phyloP scores from a whole-genome alignment of 495 filamentous ascomycete genomes.

The Aspergillus hancockii region DNA sequence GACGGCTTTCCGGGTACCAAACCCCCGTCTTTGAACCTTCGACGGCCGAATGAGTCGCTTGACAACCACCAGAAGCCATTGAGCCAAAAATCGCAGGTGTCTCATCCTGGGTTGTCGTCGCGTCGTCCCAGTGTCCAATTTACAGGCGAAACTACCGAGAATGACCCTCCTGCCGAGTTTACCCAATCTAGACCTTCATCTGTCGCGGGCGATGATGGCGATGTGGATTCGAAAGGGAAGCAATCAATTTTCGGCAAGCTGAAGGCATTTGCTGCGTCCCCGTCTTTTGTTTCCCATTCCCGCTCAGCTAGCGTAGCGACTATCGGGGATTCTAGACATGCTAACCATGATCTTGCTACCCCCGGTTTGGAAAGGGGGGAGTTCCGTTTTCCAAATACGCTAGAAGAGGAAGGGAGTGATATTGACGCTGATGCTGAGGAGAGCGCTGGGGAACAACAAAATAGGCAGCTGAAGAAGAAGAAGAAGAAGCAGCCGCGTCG shows the following conservation, averaged over 20 bases:
- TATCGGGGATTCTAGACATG: slow-evolving; percentile 32
- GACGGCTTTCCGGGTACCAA: slow-evolving; percentile 25
- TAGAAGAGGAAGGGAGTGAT: slow-evolving; percentile 65
- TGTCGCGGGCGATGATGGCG: slow-evolving; percentile 56
- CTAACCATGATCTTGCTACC: slow-evolving; percentile 32
- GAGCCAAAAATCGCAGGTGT: slow-evolving; percentile 29
- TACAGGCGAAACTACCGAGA: slow-evolving; percentile 49
- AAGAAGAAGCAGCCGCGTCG: slow-evolving; percentile 50
- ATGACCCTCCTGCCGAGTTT: slow-evolving; percentile 36
- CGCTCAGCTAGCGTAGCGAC: slow-evolving; percentile 46
- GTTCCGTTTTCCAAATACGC: slow-evolving; percentile 52
- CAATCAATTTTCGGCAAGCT: slow-evolving; percentile 69
- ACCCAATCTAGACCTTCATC: slow-evolving; percentile 57
- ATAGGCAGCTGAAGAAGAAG: slow-evolving; percentile 42
- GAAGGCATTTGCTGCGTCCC: slow-evolving; percentile 54
- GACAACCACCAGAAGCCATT: slow-evolving; percentile 25
- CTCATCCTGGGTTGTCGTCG: slow-evolving; percentile 39
- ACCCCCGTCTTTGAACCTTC: slow-evolving; percentile 28
- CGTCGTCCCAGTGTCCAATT: slow-evolving; percentile 67
- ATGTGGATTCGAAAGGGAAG: slow-evolving; percentile 52
- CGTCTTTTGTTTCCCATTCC: slow-evolving; percentile 42
- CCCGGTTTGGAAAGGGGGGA: slow-evolving; percentile 52
- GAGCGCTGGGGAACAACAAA: slow-evolving; percentile 50
- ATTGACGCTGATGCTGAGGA: slow-evolving; percentile 80
- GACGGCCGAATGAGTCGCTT: slow-evolving; percentile 29